These are phyloP conservation scores for Harrya chromipes DNA, from an alignment of 768 basidiomycete genomes.

Conservation along the genomic window DNA sequence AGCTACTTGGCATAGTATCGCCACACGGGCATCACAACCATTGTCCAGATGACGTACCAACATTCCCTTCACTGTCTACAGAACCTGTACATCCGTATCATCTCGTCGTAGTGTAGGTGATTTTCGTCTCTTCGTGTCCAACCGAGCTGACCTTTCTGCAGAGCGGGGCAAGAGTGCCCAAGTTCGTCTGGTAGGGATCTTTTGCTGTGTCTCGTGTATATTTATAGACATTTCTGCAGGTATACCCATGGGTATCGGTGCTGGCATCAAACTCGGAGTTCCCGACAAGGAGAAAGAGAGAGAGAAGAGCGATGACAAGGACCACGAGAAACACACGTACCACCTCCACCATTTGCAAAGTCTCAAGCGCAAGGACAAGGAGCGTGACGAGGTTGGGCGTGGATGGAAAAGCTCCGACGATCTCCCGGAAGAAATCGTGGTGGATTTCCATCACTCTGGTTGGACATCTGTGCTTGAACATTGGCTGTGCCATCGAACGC, in stretches of 20 bases:
- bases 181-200: conserved; percentile 57
- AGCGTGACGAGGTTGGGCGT: conserved; percentile 33
- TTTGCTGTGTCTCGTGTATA: background rate
- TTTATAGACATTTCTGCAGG: conserved; percentile 38
- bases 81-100: conserved; percentile 70
- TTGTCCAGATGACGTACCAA: conserved; percentile 21
- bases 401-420: conserved; percentile 38
- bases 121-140: conserved; percentile 1
- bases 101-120: conserved; percentile 68
- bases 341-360: conserved; percentile 25
- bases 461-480: conserved; percentile 79
- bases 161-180: conserved; percentile 78
- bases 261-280: conserved; percentile 69
- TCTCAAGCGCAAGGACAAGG: conserved; percentile 37
- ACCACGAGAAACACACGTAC: conserved; percentile 31
- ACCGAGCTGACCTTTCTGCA: conserved; percentile 30
- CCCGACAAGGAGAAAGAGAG: conserved; percentile 42
- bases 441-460: conserved; percentile 40
- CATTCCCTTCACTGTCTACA: conserved; percentile 46
- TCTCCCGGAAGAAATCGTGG: conserved; percentile 31
- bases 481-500: conserved; percentile 53
- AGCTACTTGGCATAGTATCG: conserved; percentile 63
- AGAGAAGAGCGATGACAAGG: conserved; percentile 30
- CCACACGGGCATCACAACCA: conserved; percentile 32
- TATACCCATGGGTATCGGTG: conserved; percentile 75